These are phyloP conservation scores for Leishmania braziliensis DNA, from an alignment of 208 protist genomes.

Conservation along the genomic window DNA sequence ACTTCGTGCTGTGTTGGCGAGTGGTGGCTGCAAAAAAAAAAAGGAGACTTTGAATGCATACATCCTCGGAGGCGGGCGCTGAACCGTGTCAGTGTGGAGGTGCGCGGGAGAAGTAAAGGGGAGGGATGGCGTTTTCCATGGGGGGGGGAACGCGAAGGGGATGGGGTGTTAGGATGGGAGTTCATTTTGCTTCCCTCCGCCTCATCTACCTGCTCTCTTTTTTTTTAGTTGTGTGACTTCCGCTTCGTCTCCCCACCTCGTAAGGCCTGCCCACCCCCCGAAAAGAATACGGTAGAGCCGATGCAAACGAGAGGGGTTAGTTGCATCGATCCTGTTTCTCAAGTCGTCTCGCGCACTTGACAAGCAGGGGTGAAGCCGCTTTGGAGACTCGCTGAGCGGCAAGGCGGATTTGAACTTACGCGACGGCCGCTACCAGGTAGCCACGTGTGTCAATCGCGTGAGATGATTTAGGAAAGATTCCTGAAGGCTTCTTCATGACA, in stretches of 20 bases:
- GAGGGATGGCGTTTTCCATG: neutral
- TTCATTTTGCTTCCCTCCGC: neutral
- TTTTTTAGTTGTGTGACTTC: neutral
- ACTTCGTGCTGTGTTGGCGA: neutral
- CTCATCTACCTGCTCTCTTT: neutral
- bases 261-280: neutral
- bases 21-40: neutral
- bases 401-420: neutral
- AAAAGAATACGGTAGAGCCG: neutral
- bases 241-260: neutral
- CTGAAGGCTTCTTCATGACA: neutral
- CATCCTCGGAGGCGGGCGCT: neutral
- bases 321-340: too few species aligned
- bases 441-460: neutral
- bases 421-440: neutral
- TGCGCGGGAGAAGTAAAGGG: neutral
- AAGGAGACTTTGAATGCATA: neutral
- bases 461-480: neutral
- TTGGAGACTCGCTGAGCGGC: neutral
- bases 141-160: neutral
- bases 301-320: neutral
- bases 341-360: neutral
- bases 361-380: neutral
- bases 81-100: neutral
- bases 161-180: neutral